Conservation (phyloP, 805 yeast species). For the Suhomyces kilbournensis region DNA sequence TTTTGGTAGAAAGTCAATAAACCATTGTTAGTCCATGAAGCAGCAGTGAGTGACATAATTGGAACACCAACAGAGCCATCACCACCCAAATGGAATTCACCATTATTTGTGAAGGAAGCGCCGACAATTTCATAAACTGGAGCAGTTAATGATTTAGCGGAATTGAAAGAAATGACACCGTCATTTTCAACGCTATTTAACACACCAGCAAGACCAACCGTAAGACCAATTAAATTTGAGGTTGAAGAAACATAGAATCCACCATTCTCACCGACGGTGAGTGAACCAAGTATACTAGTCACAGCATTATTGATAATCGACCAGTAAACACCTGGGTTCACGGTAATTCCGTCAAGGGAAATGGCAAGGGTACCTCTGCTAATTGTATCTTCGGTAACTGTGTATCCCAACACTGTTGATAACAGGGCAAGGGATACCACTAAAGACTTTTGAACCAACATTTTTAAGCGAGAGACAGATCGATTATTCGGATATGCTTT, state of each 20-base stretch:
- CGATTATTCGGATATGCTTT: neutral
- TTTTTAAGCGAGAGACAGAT: neutral
- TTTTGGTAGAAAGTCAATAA: slow-evolving; percentile 20
- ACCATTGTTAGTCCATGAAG: slow-evolving; percentile 16
- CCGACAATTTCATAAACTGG: slow-evolving; percentile 10
- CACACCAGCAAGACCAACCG: slow-evolving; percentile 10
- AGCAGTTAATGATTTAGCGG: slow-evolving; percentile 10
- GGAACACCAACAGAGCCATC: slow-evolving; percentile 11
- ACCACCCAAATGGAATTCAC: slow-evolving; percentile 10
- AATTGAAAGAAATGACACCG: slow-evolving; percentile 17
- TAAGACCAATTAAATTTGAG: slow-evolving; percentile 6
- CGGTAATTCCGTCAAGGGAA: slow-evolving; percentile 18
- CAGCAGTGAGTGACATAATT: slow-evolving; percentile 10
- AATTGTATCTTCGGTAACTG: slow-evolving; percentile 14
- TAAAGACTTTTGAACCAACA: slow-evolving; percentile 1
- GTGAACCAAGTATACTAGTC: slow-evolving; percentile 13
- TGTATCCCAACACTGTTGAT: neutral
- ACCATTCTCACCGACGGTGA: slow-evolving; percentile 11
- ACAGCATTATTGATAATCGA: slow-evolving; percentile 15
- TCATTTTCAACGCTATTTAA: slow-evolving; percentile 15
- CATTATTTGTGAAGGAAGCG: slow-evolving; percentile 2
- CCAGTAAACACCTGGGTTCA: slow-evolving; percentile 15
- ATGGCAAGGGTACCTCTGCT: slow-evolving; percentile 17
- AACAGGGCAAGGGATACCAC: neutral
- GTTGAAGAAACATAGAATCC: slow-evolving; percentile 15